Evolutionary conservation across 1,284 basidiomycete species (phyloP), one percentile per base, ranked within the genome.

Genomic region (Malassezia brasiliensis): DNA sequence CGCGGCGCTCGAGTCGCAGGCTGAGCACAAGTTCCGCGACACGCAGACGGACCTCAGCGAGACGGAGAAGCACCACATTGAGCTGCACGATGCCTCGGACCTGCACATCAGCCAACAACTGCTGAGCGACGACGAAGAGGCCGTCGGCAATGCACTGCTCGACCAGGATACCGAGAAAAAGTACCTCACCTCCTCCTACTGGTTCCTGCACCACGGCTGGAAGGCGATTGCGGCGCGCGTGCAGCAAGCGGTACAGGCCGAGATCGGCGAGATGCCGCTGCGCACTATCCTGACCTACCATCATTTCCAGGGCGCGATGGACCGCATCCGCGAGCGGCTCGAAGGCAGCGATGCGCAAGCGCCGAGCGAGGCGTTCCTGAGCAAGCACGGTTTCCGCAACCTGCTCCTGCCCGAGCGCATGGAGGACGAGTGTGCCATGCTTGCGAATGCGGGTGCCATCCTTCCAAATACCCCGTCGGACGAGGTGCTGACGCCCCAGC

Each of bases 151-250:
- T 32, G 37, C 22, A 5, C 63, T 60, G 12, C 53, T 72, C 5
- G 61, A 60, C 28, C 62, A 83, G 36, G 82, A 83, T 50, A 82
- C 82, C 1, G 87, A 90, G 75, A 78, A 81, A 59, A 84, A 84
- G 67, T 91, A 84, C 68, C 78, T 93, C 53, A 89, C 87, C 0
- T 81, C 90, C 60, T 87, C 83, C 48, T 93, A 88, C 87, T 91
- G 88, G 87, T 79, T 91, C 45, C 71, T 93, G 52, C 85, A 93
- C 66, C 83, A 86, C 3, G 89, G 90, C 0, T 91, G 89, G 87
- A 85, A 85, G 65, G 83, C 85, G 52, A 80, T 91, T 0, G 83
- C 83, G 1, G 83, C 84, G 61, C 77, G 85, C 20, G 85, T 90
- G 1, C 76, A 83, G 60, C 77, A 80, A 40, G 85, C 83, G 0